phyloP scores from a whole-genome alignment of 805 yeast species.

The Saccharomycopsis babjevae region DNA sequence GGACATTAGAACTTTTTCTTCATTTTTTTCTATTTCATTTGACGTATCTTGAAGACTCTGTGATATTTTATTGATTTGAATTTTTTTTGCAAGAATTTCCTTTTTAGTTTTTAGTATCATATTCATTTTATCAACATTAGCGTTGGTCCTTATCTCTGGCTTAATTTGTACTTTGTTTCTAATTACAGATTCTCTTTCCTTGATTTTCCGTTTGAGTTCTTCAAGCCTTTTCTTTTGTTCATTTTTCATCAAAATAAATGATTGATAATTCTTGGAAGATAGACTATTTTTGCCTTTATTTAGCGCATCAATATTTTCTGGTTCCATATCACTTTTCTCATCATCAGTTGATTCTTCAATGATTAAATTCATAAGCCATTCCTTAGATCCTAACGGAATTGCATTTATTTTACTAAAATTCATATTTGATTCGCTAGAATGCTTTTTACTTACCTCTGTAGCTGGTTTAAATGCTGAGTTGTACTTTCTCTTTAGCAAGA shows the following conservation, averaged over 20 bases:
- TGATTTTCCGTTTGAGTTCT: background rate
- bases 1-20: constrained; percentile 4
- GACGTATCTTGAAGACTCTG: background rate
- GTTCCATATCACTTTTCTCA: background rate
- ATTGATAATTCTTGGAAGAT: background rate
- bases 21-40: constrained; percentile 10
- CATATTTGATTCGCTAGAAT: background rate
- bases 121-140: constrained; percentile 17
- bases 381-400: constrained; percentile 1
- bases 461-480: background rate
- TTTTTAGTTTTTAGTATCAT: constrained; percentile 1
- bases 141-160: constrained; percentile 1
- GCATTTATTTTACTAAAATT: background rate
- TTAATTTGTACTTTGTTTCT: background rate
- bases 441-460: background rate
- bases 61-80: constrained; percentile 18
- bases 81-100: constrained; percentile 15
- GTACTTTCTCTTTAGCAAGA: background rate
- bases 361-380: constrained; percentile 7
- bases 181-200: background rate
- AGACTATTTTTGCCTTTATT: background rate
- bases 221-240: constrained; percentile 5
- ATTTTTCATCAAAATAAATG: background rate
- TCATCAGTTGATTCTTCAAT: constrained; percentile 6
- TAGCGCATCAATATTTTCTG: background rate